These are phyloP conservation scores for Colletotrichum sp. DNA, from an alignment of 2,329 filamentous ascomycete species.

Conservation along the genomic window DNA sequence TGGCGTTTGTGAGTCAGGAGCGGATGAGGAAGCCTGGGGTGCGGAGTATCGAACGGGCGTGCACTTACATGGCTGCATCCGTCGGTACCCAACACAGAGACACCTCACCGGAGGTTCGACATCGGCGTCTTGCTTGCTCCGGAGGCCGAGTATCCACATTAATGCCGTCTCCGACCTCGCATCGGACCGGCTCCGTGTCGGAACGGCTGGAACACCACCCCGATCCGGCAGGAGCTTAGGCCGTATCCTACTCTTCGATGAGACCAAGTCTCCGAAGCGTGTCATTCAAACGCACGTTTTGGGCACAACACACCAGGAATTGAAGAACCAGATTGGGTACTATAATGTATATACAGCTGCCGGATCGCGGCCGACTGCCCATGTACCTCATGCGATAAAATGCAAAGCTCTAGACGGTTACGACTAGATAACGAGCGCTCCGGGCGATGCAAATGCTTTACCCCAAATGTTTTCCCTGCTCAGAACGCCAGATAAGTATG, in stretches of 20 bases:
- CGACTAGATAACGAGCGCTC: constrained; percentile 15
- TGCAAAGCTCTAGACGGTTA: constrained; percentile 2
- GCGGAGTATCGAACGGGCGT: not conserved
- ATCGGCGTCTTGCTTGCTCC: not conserved
- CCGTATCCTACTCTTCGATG: not conserved
- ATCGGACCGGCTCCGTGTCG: not conserved
- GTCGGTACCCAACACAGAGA: not conserved
- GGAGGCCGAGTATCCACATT: not conserved
- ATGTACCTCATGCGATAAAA: not conserved
- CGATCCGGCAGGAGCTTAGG: not conserved
- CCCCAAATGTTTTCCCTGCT: constrained; percentile 17
- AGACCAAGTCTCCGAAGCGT: not conserved
- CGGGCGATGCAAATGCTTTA: constrained; percentile 18
- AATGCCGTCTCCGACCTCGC: not conserved
- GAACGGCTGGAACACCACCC: not conserved
- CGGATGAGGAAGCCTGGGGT: not conserved
- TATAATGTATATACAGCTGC: not conserved
- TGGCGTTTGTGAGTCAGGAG: not conserved
- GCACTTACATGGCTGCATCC: not conserved
- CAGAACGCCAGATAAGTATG: constrained; percentile 18
- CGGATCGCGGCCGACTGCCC: not conserved
- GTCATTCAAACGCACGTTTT: not conserved
- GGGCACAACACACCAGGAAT: not conserved
- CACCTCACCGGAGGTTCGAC: not conserved
- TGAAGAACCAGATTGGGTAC: not conserved